phyloP scores from a whole-genome alignment of 441 rosid species.

The Gossypium gossypioides region DNA sequence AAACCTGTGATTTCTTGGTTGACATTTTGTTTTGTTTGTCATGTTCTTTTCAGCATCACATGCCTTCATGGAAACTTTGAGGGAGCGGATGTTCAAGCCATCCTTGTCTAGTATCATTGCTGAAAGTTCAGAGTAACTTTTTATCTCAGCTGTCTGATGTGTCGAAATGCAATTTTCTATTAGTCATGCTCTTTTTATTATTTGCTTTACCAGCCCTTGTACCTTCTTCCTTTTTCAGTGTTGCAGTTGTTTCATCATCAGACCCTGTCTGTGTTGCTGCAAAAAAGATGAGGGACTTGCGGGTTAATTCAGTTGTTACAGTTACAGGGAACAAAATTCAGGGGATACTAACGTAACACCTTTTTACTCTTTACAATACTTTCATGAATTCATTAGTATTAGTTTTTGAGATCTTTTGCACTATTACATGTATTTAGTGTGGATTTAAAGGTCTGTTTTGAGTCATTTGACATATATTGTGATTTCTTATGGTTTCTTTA shows the following conservation, averaged over 20 bases:
- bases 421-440: neutral
- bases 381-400: neutral
- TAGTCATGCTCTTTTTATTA: neutral
- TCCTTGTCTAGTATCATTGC: conserved; percentile 70
- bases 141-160: neutral
- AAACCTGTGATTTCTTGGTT: neutral
- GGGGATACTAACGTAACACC: conserved; percentile 73
- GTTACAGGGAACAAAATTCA: conserved; percentile 52
- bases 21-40: neutral
- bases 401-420: conserved; percentile 5
- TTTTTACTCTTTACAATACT: conserved; percentile 6
- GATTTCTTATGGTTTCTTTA: neutral
- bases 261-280: conserved; percentile 86
- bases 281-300: conserved; percentile 67
- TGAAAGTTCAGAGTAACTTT: conserved; percentile 52
- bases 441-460: neutral
- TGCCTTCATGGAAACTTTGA: conserved; percentile 78
- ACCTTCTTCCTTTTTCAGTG: conserved; percentile 29
- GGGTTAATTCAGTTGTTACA: conserved; percentile 64
- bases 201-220: conserved; percentile 18
- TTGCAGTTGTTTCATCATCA: conserved; percentile 58
- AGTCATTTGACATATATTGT: neutral
- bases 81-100: conserved; percentile 92
- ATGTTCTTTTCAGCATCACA: conserved; percentile 42
- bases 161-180: neutral